Evolutionary conservation across 371 early-diverging fungal species (phyloP).

Genomic region (Mortierella sp.): DNA sequence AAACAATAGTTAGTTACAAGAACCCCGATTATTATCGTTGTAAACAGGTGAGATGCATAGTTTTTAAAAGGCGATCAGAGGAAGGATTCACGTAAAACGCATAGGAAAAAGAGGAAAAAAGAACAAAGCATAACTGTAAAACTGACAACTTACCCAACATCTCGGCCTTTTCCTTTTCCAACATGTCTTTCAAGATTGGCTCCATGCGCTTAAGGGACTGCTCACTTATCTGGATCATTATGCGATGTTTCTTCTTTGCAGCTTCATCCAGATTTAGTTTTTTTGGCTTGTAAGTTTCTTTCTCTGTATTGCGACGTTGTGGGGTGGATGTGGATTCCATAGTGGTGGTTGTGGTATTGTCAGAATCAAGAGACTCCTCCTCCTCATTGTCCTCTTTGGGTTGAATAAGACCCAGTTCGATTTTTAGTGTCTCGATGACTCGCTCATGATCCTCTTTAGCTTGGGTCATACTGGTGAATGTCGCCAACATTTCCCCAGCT

Average conservation of each 20-base stretch:
- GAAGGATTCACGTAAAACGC: too few relatives aligned
- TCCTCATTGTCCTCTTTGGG: constrained; percentile 26
- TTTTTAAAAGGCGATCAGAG: too few relatives aligned
- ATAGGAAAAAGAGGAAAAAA: background rate
- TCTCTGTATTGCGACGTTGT: background rate
- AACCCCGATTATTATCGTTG: too few relatives aligned
- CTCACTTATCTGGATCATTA: constrained; percentile 46
- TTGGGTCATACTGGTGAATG: constrained; percentile 64
- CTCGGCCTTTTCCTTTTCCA: constrained; percentile 81
- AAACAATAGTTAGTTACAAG: too few relatives aligned
- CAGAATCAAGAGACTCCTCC: background rate
- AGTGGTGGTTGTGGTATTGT: background rate
- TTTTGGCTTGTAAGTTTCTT: constrained; percentile 11
- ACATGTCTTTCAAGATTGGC: constrained; percentile 50
- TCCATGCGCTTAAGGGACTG: constrained; percentile 50
- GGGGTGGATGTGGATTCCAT: background rate
- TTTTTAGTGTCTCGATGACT: constrained; percentile 45
- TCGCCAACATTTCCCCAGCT: constrained; percentile 75
- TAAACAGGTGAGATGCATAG: too few relatives aligned
- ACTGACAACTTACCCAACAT: constrained; percentile 65
- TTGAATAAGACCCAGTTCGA: constrained; percentile 51
- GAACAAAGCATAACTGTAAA: background rate
- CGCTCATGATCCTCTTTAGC: constrained; percentile 70
- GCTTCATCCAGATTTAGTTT: constrained; percentile 39
- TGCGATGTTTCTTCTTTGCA: constrained; percentile 28